These are phyloP conservation scores for Xeromyces bisporus DNA, from an alignment of 495 filamentous ascomycete species.

Conservation along the genomic window DNA sequence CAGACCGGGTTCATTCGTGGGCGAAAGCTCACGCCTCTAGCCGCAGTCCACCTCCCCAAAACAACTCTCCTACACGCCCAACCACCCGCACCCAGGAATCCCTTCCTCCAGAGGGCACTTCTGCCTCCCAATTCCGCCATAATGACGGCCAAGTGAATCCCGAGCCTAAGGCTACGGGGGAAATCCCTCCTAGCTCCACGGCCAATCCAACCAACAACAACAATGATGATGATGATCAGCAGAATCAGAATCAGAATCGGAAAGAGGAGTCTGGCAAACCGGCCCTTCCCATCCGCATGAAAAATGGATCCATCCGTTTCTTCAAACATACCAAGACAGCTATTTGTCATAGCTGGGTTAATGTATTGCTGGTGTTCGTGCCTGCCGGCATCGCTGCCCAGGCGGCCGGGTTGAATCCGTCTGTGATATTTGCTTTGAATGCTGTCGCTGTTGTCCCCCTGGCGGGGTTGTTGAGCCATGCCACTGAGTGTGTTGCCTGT, in stretches of 20 bases:
- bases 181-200: neutral
- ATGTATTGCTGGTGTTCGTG: slow-evolving; percentile 63
- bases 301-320: slow-evolving; percentile 21
- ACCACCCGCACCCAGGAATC: too few species aligned
- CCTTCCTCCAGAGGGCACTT: too few species aligned
- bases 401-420: slow-evolving; percentile 29
- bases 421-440: slow-evolving; percentile 60
- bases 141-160: slow-evolving; percentile 26
- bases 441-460: slow-evolving; percentile 70
- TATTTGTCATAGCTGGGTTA: slow-evolving; percentile 49
- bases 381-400: slow-evolving; percentile 57
- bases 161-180: slow-evolving; percentile 4
- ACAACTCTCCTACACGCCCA: slow-evolving; percentile 2
- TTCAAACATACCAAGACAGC: slow-evolving; percentile 22
- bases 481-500: slow-evolving; percentile 66
- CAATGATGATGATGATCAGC: too few species aligned
- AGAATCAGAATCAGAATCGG: neutral
- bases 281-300: slow-evolving; percentile 15
- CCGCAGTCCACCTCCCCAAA: slow-evolving; percentile 5
- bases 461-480: slow-evolving; percentile 60
- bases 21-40: slow-evolving; percentile 32
- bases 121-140: too few species aligned
- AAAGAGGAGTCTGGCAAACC: slow-evolving; percentile 11
- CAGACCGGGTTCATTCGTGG: slow-evolving; percentile 32
- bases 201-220: too few species aligned